A percentile compares a stretch with the other conserved stretches of the same genome.
phyloP scores from a whole-genome alignment of 1,284 basidiomycete species.

The Fomitopsis pinicola region DNA sequence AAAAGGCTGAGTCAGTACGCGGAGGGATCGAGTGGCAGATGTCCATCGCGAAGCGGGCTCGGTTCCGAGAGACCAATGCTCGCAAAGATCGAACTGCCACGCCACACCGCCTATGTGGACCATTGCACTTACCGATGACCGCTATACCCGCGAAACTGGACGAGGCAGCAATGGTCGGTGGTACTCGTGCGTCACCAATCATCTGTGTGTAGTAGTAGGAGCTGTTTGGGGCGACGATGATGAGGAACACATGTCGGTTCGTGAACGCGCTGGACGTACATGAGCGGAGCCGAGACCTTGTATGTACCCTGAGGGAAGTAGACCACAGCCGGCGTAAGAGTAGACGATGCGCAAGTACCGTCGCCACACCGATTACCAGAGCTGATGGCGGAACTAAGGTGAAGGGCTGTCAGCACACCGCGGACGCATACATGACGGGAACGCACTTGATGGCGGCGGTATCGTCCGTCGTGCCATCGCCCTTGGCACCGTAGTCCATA shows the following conservation, averaged over 20 bases:
- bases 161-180: slow-evolving; percentile 57
- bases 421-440: neutral
- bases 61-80: neutral
- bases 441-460: slow-evolving; percentile 64
- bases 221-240: slow-evolving; percentile 4
- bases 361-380: slow-evolving; percentile 52
- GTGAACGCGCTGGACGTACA: slow-evolving; percentile 20
- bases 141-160: slow-evolving; percentile 59
- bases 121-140: slow-evolving; percentile 50
- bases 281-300: slow-evolving; percentile 55
- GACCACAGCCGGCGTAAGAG: slow-evolving; percentile 45
- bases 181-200: slow-evolving; percentile 57
- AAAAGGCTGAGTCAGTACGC: too few species aligned
- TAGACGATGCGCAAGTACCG: slow-evolving; percentile 39
- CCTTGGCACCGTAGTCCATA: slow-evolving; percentile 57
- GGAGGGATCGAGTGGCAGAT: neutral
- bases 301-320: slow-evolving; percentile 59
- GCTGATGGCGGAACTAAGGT: slow-evolving; percentile 48
- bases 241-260: neutral
- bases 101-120: neutral
- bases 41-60: neutral
- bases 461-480: slow-evolving; percentile 69
- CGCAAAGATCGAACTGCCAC: neutral
- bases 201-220: slow-evolving; percentile 68
- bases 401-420: neutral